Evolutionary conservation across 2,329 filamentous ascomycete species (phyloP), one percentile per base, ranked within the genome.

Genomic region (Alternaria angustiovoidea): DNA sequence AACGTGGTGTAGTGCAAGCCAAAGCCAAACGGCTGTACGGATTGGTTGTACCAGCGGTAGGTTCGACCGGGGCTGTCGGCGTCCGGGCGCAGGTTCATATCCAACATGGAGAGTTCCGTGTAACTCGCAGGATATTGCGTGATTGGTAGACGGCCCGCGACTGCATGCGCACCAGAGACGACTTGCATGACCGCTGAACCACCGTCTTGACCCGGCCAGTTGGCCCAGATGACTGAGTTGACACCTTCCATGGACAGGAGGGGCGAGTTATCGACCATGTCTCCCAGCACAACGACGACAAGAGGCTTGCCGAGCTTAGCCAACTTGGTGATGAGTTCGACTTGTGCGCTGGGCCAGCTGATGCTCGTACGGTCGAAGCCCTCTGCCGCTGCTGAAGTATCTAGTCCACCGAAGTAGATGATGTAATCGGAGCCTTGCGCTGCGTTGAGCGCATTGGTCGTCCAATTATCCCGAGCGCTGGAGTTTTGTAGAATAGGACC

Each of bases 1-100:
- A 88, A 88, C 38, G 75, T 84, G 5, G 86, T 88, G 74, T 88
- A 88, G 68, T 88, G 85, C 59, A 88, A 66, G 0, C 86, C 87
- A 59, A 81, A 80, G 1, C 86, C 87, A 57, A 88, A 89, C 0
- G 81, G 80, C 51, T 83, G 81, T 3, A 86, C 79, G 0, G 83
- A 78, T n/a, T 77, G 75, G 32, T 80, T 79, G 70, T 86, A 88
- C 86, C 86, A 89, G 63, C 81, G 83, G 65, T 89, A 88, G 0
- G 87, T 89, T 7, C 86, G 78, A 16, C 86, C 85, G 0, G 85
- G 85, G 43, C 79, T 82, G 1, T 71, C 70, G 1, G 70, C 65
- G 32, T 64, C 67, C 2, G 85, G 84, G 2, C 85, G 81, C 26
- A 89, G 75, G 3, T 78, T 77, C 85, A 88, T 88, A 62, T 88